Evolutionary conservation across 495 filamentous ascomycete species (phyloP).

Genomic region (Neurospora africana): DNA sequence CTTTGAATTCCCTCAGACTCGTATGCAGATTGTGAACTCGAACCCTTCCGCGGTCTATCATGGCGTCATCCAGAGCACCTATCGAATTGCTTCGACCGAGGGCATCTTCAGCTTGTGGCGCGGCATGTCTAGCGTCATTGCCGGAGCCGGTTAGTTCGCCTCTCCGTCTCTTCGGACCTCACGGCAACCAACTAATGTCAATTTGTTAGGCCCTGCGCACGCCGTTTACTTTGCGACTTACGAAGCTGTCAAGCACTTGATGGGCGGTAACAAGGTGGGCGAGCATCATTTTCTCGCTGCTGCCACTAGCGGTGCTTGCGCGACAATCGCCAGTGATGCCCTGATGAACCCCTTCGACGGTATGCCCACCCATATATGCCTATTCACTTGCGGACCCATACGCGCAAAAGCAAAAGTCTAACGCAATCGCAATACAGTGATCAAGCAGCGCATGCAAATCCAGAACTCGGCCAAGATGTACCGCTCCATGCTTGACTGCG

Average conservation of each 20-base stretch:
- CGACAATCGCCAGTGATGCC: slow-evolving; percentile 93
- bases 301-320: slow-evolving; percentile 82
- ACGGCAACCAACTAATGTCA: slow-evolving; percentile 8
- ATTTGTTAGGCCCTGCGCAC: slow-evolving; percentile 72
- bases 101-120: slow-evolving; percentile 88
- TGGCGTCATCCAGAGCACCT: slow-evolving; percentile 83
- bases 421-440: slow-evolving; percentile 48
- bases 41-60: slow-evolving; percentile 76
- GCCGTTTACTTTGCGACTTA: slow-evolving; percentile 98
- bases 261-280: slow-evolving; percentile 81
- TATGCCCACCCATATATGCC: slow-evolving; percentile 30
- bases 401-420: neutral
- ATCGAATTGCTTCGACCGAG: slow-evolving; percentile 81
- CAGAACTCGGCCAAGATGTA: slow-evolving; percentile 81
- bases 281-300: slow-evolving; percentile 91
- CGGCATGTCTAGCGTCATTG: slow-evolving; percentile 89
- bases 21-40: slow-evolving; percentile 93
- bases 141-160: slow-evolving; percentile 70
- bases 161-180: neutral
- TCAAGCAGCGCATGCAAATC: slow-evolving; percentile 99
- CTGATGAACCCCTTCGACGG: slow-evolving; percentile 99
- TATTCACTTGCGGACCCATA: neutral
- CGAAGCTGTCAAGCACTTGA: slow-evolving; percentile 88
- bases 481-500: slow-evolving; percentile 74
- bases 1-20: slow-evolving; percentile 51